A percentile compares a stretch with the other conserved stretches of the same genome.
phyloP scores from a whole-genome alignment of 108 stramenopile species.

The Seminavis robusta region DNA sequence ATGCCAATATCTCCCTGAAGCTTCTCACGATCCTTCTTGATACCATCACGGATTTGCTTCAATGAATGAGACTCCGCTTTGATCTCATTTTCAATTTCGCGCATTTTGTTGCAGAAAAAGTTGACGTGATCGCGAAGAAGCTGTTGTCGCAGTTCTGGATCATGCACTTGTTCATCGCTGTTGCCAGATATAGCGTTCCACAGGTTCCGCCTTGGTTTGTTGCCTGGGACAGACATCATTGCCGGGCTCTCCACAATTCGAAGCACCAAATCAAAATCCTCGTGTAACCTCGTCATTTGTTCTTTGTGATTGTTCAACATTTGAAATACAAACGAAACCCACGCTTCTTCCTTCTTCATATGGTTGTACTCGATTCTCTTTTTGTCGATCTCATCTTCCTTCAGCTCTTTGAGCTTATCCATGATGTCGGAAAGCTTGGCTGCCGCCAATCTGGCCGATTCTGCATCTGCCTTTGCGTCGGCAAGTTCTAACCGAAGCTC shows the following conservation, averaged over 20 bases:
- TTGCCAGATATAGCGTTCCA: background rate
- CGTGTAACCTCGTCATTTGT: slow-evolving; percentile 27
- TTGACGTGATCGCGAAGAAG: slow-evolving; percentile 25
- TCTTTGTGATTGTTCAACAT: slow-evolving; percentile 31
- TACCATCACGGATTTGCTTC: slow-evolving; percentile 14
- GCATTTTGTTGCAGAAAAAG: slow-evolving; percentile 29
- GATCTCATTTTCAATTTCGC: slow-evolving; percentile 27
- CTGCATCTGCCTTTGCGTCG: slow-evolving; percentile 34
- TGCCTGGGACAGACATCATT: background rate
- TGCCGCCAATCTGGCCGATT: slow-evolving; percentile 35
- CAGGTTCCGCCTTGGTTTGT: slow-evolving; percentile 1
- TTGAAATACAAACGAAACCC: slow-evolving; percentile 37
- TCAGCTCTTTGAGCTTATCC: slow-evolving; percentile 38
- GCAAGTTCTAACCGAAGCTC: slow-evolving; percentile 28
- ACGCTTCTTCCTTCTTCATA: slow-evolving; percentile 39
- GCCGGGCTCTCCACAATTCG: slow-evolving; percentile 36
- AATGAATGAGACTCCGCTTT: slow-evolving; percentile 13
- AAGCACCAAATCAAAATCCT: slow-evolving; percentile 33
- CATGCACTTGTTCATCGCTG: slow-evolving; percentile 6
- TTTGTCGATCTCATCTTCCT: slow-evolving; percentile 35
- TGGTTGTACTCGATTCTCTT: slow-evolving; percentile 36
- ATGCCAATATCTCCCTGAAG: slow-evolving; percentile 31
- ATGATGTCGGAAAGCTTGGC: slow-evolving; percentile 32
- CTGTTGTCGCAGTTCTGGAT: slow-evolving; percentile 25
- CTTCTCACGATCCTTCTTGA: slow-evolving; percentile 19